These are phyloP conservation scores for Penicillium cosmopolitanum DNA, from an alignment of 495 filamentous ascomycete genomes.

Conservation along the genomic window DNA sequence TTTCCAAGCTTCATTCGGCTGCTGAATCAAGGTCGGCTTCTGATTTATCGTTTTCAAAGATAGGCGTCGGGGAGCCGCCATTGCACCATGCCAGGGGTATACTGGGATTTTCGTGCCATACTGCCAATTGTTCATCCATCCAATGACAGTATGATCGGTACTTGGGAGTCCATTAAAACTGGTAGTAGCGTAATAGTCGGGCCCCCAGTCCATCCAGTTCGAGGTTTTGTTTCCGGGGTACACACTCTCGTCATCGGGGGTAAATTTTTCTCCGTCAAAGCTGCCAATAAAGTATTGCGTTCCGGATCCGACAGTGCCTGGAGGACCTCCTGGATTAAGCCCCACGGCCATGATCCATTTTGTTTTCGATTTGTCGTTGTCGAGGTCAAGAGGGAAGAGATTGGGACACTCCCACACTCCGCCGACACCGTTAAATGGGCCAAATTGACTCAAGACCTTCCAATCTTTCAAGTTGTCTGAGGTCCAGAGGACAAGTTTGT, in stretches of 20 bases:
- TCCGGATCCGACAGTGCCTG: conserved; percentile 48
- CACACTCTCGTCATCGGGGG: conserved; percentile 25
- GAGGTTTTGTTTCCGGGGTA: conserved; percentile 11
- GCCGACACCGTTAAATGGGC: conserved; percentile 52
- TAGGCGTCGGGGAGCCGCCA: conserved; percentile 53
- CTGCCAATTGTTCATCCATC: conserved; percentile 67
- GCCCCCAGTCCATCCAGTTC: conserved; percentile 56
- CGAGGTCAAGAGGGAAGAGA: conserved; percentile 41
- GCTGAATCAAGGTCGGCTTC: conserved; percentile 27
- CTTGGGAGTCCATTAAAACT: conserved; percentile 53
- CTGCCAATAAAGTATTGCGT: conserved; percentile 42
- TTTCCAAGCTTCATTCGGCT: conserved; percentile 23
- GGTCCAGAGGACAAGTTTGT: conserved; percentile 56
- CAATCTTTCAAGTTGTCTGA: conserved; percentile 56
- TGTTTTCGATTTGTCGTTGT: conserved; percentile 30
- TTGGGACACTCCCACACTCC: conserved; percentile 64
- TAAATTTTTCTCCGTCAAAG: conserved; percentile 42
- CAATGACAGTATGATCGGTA: conserved; percentile 46
- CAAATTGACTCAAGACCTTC: conserved; percentile 58
- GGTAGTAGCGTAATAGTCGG: conserved; percentile 61
- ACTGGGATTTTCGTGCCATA: conserved; percentile 42
- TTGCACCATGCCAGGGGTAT: conserved; percentile 54
- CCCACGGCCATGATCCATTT: conserved; percentile 55
- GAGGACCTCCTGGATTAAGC: conserved; percentile 61
- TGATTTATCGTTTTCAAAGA: conserved; percentile 27